Conservation (phyloP, 495 filamentous ascomycete species). For the Astrothelium macrocarpum region DNA sequence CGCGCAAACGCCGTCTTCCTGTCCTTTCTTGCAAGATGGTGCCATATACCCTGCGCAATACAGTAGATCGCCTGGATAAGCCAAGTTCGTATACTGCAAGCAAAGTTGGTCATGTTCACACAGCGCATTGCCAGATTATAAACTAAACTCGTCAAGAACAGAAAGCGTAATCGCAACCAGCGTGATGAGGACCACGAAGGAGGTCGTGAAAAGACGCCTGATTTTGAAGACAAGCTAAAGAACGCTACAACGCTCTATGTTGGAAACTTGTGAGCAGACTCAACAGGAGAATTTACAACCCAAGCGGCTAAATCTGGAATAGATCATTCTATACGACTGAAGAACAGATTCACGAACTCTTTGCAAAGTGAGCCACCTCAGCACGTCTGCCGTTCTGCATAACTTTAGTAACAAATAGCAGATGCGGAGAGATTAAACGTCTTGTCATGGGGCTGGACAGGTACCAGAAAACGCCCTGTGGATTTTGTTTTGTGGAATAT, state of each 20-base stretch:
- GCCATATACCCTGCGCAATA: constrained; percentile 40
- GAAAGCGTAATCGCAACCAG: constrained; percentile 51
- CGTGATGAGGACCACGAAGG: constrained; percentile 45
- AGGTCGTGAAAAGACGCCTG: constrained; percentile 36
- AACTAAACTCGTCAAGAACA: constrained; percentile 43
- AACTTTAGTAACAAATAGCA: constrained; percentile 19
- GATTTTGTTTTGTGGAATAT: constrained; percentile 99
- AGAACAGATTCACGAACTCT: constrained; percentile 97
- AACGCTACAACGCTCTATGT: constrained; percentile 94
- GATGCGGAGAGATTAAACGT: constrained; percentile 92
- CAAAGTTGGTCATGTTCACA: constrained; percentile 45
- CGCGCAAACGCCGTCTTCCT: neutral
- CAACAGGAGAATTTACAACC: neutral
- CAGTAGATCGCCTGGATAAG: constrained; percentile 78
- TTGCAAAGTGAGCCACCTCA: constrained; percentile 55
- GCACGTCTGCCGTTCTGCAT: neutral
- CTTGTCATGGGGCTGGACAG: constrained; percentile 98
- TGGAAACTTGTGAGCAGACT: constrained; percentile 73
- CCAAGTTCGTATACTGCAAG: constrained; percentile 79
- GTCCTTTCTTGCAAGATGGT: constrained; percentile 16
- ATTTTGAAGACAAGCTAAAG: constrained; percentile 58
- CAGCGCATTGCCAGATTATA: no score
- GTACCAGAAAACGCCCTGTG: constrained; percentile 94
- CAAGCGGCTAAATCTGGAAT: neutral
- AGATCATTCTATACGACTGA: constrained; percentile 99